phyloP scores from a whole-genome alignment of 805 yeast genomes.

The Kluyveromyces wickerhamii region DNA sequence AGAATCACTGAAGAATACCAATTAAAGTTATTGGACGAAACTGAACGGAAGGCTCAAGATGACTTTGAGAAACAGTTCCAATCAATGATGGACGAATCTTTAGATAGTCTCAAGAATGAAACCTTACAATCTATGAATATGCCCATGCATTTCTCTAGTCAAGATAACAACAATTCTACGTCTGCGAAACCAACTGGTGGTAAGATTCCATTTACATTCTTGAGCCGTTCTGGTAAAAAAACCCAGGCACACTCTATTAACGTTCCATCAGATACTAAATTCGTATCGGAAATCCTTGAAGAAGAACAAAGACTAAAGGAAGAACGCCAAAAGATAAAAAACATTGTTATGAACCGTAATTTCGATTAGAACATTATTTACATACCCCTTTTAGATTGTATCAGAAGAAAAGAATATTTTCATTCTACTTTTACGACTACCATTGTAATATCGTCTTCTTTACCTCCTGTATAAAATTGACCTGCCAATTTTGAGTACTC shows the following conservation, averaged over 20 bases:
- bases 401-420: slow-evolving; percentile 1
- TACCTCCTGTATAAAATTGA: slow-evolving; percentile 77
- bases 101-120: slow-evolving; percentile 33
- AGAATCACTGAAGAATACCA: slow-evolving; percentile 34
- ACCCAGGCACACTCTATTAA: slow-evolving; percentile 36
- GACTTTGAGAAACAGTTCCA: slow-evolving; percentile 52
- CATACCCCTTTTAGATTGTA: no score
- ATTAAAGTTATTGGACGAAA: slow-evolving; percentile 31
- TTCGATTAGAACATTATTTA: slow-evolving; percentile 23
- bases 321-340: slow-evolving; percentile 51
- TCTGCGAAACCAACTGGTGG: neutral
- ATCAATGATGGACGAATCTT: slow-evolving; percentile 43
- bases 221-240: slow-evolving; percentile 47
- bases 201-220: slow-evolving; percentile 42
- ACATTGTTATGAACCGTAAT: slow-evolving; percentile 38
- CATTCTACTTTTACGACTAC: slow-evolving; percentile 60
- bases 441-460: slow-evolving; percentile 89
- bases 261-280: slow-evolving; percentile 46
- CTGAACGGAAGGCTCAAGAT: slow-evolving; percentile 39
- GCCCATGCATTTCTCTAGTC: slow-evolving; percentile 16
- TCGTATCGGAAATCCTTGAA: slow-evolving; percentile 44
- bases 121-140: slow-evolving; percentile 20
- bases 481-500: slow-evolving; percentile 59
- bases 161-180: neutral
- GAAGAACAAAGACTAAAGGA: slow-evolving; percentile 43